A percentile compares a stretch with the other conserved stretches of the same genome.
Evolutionary conservation across 805 yeast species (phyloP).

Genomic region (Tetrapisispora phaffii): DNA sequence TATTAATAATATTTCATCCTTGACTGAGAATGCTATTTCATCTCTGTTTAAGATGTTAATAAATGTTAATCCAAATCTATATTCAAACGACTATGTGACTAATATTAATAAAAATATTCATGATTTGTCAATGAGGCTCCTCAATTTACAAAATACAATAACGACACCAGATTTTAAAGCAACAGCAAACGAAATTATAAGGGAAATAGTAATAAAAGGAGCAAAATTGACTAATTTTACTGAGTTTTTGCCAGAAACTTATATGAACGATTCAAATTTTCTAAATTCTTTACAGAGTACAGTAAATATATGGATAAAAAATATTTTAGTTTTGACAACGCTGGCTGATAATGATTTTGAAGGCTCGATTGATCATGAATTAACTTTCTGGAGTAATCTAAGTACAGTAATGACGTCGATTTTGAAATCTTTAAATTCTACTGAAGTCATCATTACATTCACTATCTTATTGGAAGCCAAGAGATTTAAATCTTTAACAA

Average conservation of each 20-base stretch:
- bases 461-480: conserved; percentile 45
- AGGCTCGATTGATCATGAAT: conserved; percentile 55
- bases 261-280: conserved; percentile 40
- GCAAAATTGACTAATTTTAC: conserved; percentile 21
- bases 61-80: conserved; percentile 12
- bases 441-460: conserved; percentile 47
- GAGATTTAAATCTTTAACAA: conserved; percentile 48
- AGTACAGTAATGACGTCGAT: conserved; percentile 50
- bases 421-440: conserved; percentile 46
- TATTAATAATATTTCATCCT: conserved; percentile 33
- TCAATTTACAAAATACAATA: conserved; percentile 55
- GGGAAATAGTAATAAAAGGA: conserved; percentile 30
- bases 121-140: conserved; percentile 58
- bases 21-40: neutral
- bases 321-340: conserved; percentile 41
- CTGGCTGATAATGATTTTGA: conserved; percentile 40
- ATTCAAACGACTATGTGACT: conserved; percentile 30
- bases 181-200: conserved; percentile 41
- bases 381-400: conserved; percentile 68
- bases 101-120: conserved; percentile 52
- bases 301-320: conserved; percentile 67
- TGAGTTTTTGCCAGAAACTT: conserved; percentile 30
- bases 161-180: conserved; percentile 55
- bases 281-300: conserved; percentile 60
- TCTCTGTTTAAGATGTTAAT: conserved; percentile 52